Conservation (phyloP, 306 rosid genomes). For the Vachellia pachyceras region DNA sequence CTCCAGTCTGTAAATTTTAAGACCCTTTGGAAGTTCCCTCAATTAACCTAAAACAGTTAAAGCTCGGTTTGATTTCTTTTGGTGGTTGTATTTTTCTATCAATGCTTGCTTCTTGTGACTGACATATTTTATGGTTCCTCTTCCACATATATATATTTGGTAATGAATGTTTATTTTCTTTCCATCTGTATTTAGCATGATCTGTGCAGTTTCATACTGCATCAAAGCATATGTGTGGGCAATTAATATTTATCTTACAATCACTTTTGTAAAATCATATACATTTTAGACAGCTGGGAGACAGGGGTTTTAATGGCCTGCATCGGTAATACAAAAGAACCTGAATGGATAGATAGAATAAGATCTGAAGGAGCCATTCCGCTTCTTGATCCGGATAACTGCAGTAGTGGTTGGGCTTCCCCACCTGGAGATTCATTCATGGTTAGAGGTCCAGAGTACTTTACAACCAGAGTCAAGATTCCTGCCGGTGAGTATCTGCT, state of each 20-base stretch:
- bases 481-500: constrained; percentile 75
- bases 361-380: constrained; percentile 78
- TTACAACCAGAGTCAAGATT: constrained; percentile 72
- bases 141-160: background rate
- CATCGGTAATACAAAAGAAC: constrained; percentile 45
- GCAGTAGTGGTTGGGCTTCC: constrained; percentile 80
- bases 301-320: constrained; percentile 58
- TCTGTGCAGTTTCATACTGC: constrained; percentile 4
- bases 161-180: background rate
- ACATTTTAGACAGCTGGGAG: constrained; percentile 26
- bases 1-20: background rate
- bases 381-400: constrained; percentile 54
- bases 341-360: constrained; percentile 71
- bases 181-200: background rate
- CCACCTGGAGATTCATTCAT: constrained; percentile 78
- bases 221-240: constrained; percentile 3
- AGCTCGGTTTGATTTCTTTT: constrained; percentile 5
- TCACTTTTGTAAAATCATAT: background rate
- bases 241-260: background rate
- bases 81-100: background rate
- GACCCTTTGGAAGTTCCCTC: background rate
- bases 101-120: background rate
- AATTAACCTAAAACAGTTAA: background rate
- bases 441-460: constrained; percentile 92
- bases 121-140: background rate